phyloP scores from a whole-genome alignment of 768 basidiomycete genomes.

The Pholiota microspora region DNA sequence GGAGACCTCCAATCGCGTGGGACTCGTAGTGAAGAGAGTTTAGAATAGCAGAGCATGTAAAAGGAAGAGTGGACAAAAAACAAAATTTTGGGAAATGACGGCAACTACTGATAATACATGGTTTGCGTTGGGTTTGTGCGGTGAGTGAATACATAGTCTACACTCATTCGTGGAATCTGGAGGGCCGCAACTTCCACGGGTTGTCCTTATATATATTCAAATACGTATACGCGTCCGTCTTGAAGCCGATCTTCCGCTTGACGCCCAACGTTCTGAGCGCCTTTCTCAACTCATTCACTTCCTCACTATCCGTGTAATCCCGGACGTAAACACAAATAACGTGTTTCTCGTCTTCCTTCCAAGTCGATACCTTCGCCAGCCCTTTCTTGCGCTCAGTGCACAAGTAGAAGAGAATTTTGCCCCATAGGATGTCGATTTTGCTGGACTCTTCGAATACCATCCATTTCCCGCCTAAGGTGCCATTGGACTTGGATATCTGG shows the following conservation, averaged over 20 bases:
- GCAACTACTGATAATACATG: too few species aligned
- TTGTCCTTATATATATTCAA: conserved; percentile 36
- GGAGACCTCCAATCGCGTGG: too few species aligned
- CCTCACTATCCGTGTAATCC: conserved; percentile 25
- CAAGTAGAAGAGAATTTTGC: conserved; percentile 27
- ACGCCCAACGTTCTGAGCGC: conserved; percentile 31
- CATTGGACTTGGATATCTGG: conserved; percentile 29
- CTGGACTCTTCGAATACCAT: conserved; percentile 30
- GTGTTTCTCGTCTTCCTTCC: conserved; percentile 29
- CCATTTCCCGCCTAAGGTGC: conserved; percentile 36
- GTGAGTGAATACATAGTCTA: too few species aligned
- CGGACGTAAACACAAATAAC: conserved; percentile 32
- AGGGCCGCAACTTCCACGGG: conserved; percentile 33
- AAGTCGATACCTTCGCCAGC: conserved; percentile 34
- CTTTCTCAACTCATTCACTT: conserved; percentile 30
- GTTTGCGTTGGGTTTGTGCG: too few species aligned
- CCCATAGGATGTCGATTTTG: conserved; percentile 35
- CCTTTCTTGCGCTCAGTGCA: conserved; percentile 27
- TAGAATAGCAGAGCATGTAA: too few species aligned
- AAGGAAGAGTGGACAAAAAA: too few species aligned
- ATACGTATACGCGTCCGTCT: conserved; percentile 38
- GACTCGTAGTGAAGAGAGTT: too few species aligned
- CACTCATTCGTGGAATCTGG: conserved; percentile 9
- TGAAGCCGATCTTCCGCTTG: conserved; percentile 37
- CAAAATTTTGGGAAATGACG: too few species aligned